Base-by-base conservation (phyloP, 2,329 filamentous ascomycete species). In the Rachicladosporium sp. region DNA sequence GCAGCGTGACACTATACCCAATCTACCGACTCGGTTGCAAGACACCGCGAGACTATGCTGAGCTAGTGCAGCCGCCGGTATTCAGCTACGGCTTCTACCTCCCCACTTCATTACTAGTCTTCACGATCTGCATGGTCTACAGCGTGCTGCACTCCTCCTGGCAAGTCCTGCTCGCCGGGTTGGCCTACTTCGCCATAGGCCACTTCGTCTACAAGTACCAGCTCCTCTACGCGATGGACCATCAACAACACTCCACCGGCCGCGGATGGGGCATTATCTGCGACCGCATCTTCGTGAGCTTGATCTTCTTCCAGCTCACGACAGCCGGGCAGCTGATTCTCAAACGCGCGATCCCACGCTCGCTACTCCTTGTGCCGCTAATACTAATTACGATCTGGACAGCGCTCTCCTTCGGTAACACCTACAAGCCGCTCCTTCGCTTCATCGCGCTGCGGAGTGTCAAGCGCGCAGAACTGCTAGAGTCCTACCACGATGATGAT, bases 51-150 rank as follows among this genome's bases (percentile, higher is more conserved):
- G 89, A 98, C 55, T 87, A 82, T 54, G 81, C 82, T 1, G 80
- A 93, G 56, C 69, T 96, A 11, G 73, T 80, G 11, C 75, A 82
- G 44, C 88, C 93, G 1, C 84, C 87, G 0, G 69, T 82, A 8
- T 98, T 98, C 63, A 89, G 84, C 59, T 98, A 98, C 53, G 91
- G 91, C 13, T 95, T 95, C 62, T 96, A 87, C 52, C 73, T 98
- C 4, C 91, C 91, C 0, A 93, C 91, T 13, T 86, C 89, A 0
- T 75, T 98, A 41, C 74, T 98, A 8, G 78, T 96, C 10, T 89
- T 95, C 62, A 93, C 96, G 54, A 82, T 98, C 23, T 96, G 91
- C 54, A 73, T 94, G 31, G 88, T 96, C 5, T 98, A 98, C 68
- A 93, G 85, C 55, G 80, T 94, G 11, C 70, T 96, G 9, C 78